Percentiles rank a stretch among this genome's conserved stretches.
Conservation (phyloP, 106 monocot genomes). For the Triglochin maritima region DNA sequence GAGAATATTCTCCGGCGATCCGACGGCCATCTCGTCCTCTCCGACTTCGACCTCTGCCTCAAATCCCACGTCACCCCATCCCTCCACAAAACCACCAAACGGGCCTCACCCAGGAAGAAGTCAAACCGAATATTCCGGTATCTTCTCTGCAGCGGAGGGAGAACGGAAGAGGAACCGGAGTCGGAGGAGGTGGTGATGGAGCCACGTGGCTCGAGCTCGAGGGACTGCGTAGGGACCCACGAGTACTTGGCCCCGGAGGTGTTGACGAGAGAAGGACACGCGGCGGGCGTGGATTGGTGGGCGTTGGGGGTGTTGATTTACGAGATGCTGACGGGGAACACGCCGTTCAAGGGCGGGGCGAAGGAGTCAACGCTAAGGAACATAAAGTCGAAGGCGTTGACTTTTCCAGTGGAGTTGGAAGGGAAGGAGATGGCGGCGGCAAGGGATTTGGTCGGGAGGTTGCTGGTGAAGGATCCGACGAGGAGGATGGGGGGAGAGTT, state of each 20-base stretch:
- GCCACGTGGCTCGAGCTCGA: slow-evolving; percentile 42
- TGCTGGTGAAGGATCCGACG: slow-evolving; percentile 48
- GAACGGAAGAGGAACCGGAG: background rate
- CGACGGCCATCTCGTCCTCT: slow-evolving; percentile 86
- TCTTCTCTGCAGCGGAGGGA: background rate
- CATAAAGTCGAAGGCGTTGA: slow-evolving; percentile 33
- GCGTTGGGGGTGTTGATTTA: slow-evolving; percentile 82
- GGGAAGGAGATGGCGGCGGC: slow-evolving; percentile 15
- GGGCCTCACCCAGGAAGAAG: background rate
- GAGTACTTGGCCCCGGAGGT: slow-evolving; percentile 88
- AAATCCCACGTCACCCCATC: slow-evolving; percentile 36
- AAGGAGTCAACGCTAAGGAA: slow-evolving; percentile 71
- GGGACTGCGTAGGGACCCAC: slow-evolving; percentile 77
- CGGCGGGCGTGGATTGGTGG: slow-evolving; percentile 89
- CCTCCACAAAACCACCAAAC: slow-evolving; percentile 12
- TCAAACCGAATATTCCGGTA: background rate
- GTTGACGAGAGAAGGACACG: slow-evolving; percentile 41
- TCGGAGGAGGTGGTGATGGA: slow-evolving; percentile 28
- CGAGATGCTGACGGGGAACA: slow-evolving; percentile 76
- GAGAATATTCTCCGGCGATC: slow-evolving; percentile 78
- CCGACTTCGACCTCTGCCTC: slow-evolving; percentile 90
- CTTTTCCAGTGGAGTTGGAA: slow-evolving; percentile 29
- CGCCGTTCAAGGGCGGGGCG: slow-evolving; percentile 64
- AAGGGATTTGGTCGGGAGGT: slow-evolving; percentile 43
- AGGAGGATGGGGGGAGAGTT: slow-evolving; percentile 36